These are phyloP conservation scores for Termitomyces eurrhizus DNA, from an alignment of 768 basidiomycete genomes.

Conservation along the genomic window DNA sequence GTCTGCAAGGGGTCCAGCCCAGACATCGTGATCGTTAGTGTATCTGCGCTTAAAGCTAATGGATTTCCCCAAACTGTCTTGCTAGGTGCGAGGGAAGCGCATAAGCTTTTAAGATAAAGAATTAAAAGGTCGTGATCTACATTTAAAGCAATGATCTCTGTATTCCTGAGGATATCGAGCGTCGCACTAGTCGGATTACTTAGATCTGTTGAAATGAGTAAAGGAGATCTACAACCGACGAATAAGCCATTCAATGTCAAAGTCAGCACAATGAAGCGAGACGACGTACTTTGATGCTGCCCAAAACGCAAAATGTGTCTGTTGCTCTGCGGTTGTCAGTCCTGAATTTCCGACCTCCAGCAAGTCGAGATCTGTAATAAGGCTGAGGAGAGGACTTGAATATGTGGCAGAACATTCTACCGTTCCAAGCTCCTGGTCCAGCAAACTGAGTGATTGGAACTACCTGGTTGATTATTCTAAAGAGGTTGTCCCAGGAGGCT, in stretches of 20 bases:
- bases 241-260: not conserved
- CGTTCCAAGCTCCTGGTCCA: constrained; percentile 41
- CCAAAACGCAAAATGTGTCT: constrained; percentile 51
- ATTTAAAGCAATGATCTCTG: constrained; percentile 40
- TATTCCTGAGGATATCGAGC: constrained; percentile 36
- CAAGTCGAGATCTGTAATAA: constrained; percentile 43
- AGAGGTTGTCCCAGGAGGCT: constrained; percentile 41
- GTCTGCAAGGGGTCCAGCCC: constrained; percentile 44
- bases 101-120: not conserved
- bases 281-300: constrained; percentile 40
- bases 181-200: constrained; percentile 28
- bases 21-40: constrained; percentile 46
- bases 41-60: constrained; percentile 44
- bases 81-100: constrained; percentile 23
- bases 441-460: constrained; percentile 49
- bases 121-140: constrained; percentile 16
- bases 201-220: constrained; percentile 42
- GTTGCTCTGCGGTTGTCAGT: constrained; percentile 37
- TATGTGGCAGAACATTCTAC: constrained; percentile 16
- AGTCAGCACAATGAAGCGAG: not conserved
- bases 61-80: constrained; percentile 43
- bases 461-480: constrained; percentile 48
- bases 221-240: constrained; percentile 28
- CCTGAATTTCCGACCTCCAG: constrained; percentile 49
- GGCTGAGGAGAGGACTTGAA: not conserved